Evolutionary conservation across 202 grass and related monocot species (phyloP).

Genomic region (Zizania palustris): DNA sequence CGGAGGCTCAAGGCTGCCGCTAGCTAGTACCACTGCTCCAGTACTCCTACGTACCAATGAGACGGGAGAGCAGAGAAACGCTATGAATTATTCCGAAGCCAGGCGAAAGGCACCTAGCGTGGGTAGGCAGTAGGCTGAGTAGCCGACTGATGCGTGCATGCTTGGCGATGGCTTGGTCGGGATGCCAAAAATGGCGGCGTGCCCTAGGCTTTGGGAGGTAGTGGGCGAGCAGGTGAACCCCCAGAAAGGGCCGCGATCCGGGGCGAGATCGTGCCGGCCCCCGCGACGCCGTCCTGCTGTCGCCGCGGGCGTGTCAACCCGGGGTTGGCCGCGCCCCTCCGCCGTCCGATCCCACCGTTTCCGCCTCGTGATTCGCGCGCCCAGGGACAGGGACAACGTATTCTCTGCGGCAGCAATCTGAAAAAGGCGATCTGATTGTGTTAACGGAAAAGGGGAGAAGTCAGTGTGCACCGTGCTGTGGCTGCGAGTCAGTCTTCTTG

Average conservation of each 20-base stretch:
- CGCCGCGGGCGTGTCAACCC: constrained; percentile 41
- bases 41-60: too few relatives aligned
- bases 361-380: neutral
- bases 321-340: constrained; percentile 4
- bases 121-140: neutral
- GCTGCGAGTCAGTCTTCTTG: too few relatives aligned
- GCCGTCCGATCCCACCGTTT: constrained; percentile 17
- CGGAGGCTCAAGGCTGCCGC: too few relatives aligned
- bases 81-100: too few relatives aligned
- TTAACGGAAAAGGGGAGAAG: neutral
- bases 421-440: neutral
- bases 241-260: constrained; percentile 5
- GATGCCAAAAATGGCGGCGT: constrained; percentile 53
- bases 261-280: constrained; percentile 47
- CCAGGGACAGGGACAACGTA: neutral
- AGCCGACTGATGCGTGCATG: neutral
- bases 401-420: neutral
- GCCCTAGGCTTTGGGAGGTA: constrained; percentile 36
- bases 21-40: too few relatives aligned
- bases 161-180: constrained; percentile 30
- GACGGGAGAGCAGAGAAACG: too few relatives aligned
- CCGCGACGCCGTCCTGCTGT: constrained; percentile 39
- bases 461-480: too few relatives aligned
- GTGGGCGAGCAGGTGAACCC: constrained; percentile 28
- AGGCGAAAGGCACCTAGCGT: too few relatives aligned